Base-by-base conservation (phyloP, 352 stramenopile genomes). In the Pythium grandisporangium region DNA sequence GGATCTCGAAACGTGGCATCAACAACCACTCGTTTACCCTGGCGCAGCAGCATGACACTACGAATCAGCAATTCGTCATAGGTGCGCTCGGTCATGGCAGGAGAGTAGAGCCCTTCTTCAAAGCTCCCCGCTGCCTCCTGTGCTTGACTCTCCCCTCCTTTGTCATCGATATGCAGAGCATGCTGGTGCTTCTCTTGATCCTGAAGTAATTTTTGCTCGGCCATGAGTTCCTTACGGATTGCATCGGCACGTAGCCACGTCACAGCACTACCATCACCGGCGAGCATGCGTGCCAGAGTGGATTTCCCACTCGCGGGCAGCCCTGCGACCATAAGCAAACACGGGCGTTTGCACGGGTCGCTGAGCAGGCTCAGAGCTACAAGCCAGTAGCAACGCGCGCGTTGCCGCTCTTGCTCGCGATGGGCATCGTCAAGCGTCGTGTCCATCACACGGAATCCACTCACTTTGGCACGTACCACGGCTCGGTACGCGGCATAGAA, bases 401-500 rank as follows among this genome's bases (percentile, higher is more conserved):
- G 67, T 22, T 81, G 63, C 23, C 46, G 58, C 40, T 78, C 61
- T 20, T 44, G 24, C 6, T 51, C 57, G 13, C 70, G 63, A 5
- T 70, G 51, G 1, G 22, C 48, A n/a, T 52, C 53, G 7, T 63
- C 53, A 5, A 87, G 43, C 1, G 43, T 71, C n/a, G 66, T 37
- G 37, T 84, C 70, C 30, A 77, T 45, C 8, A 78, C 74, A 30
- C 72, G 64, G 42, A 87, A 84, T 7, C 74, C 74, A 21, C 54
- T 65, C 25, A 87, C 63, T 50, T 87, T 87, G 24, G 74, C 74
- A 0, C 74, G 70, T 21, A 87, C 74, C 20, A 87, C 70, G 0
- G 70, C 67, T 12, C 70, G 74, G 42, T 84, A 87, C 4, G 74
- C 74, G 3, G 60, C 56, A 52, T 87, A 87, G 39, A 84, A 84